Percentiles rank a stretch among this genome's conserved stretches.
Conservation (phyloP, 352 stramenopile genomes). For the Phytophthora pini region DNA sequence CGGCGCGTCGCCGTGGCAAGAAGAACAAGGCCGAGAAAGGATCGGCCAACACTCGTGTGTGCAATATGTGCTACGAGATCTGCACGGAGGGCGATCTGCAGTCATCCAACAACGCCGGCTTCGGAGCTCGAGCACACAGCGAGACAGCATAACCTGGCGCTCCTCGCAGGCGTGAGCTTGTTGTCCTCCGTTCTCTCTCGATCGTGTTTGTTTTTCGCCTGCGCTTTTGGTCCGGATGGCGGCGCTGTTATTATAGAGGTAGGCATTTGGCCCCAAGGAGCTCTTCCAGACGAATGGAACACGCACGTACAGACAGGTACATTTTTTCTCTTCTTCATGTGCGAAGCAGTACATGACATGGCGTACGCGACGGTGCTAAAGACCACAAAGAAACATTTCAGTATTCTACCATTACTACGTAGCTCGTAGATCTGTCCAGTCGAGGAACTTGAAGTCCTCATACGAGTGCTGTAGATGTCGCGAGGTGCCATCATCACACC, state of each 20-base stretch:
- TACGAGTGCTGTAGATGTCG: too few relatives aligned
- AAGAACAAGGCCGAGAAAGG: constrained; percentile 57
- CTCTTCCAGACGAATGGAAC: constrained; percentile 34
- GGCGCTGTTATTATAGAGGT: constrained; percentile 33
- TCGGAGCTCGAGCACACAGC: constrained; percentile 19
- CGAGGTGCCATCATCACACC: too few relatives aligned
- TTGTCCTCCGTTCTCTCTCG: constrained; percentile 1
- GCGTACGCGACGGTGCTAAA: constrained; percentile 15
- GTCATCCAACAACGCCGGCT: constrained; percentile 14
- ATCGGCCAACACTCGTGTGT: constrained; percentile 69
- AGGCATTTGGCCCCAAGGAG: constrained; percentile 24
- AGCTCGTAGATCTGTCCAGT: not conserved
- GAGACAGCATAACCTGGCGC: constrained; percentile 32
- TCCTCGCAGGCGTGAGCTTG: constrained; percentile 5
- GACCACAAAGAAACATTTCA: constrained; percentile 21
- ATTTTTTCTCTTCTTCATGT: constrained; percentile 36
- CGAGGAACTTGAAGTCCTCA: too few relatives aligned
- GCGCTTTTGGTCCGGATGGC: constrained; percentile 16
- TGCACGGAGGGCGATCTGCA: constrained; percentile 36
- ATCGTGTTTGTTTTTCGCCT: constrained; percentile 10
- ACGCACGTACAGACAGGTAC: constrained; percentile 18
- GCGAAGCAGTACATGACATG: constrained; percentile 34
- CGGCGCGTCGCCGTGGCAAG: constrained; percentile 55
- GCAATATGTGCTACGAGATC: constrained; percentile 76
- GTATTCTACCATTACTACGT: constrained; percentile 17